A percentile compares a stretch with the other conserved stretches of the same genome.
Evolutionary conservation across 257 asterid genomes (phyloP).

Genomic region (Leonotis leonurus): DNA sequence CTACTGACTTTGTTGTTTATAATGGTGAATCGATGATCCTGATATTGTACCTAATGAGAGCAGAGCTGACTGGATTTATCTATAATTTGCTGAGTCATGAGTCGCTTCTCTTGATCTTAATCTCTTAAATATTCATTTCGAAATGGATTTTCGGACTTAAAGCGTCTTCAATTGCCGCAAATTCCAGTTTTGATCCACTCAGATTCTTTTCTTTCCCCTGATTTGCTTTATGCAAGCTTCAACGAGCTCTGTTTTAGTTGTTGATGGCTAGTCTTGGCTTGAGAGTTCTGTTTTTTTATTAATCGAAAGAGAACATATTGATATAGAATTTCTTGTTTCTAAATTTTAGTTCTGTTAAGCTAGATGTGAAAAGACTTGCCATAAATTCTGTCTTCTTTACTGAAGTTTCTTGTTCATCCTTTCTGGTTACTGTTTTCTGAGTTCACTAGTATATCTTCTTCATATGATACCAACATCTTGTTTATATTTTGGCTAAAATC

Average conservation of each 20-base stretch:
- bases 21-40: not conserved
- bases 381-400: not conserved
- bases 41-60: not conserved
- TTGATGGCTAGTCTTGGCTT: not conserved
- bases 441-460: not conserved
- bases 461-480: not conserved
- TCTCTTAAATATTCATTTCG: not conserved
- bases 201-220: not conserved
- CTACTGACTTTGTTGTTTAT: not conserved
- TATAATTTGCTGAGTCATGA: not conserved
- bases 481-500: not conserved
- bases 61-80: not conserved
- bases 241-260: not conserved
- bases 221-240: not conserved
- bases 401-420: not conserved
- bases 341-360: not conserved
- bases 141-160: conserved; percentile 22
- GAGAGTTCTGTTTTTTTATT: not conserved
- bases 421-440: not conserved
- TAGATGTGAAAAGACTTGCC: not conserved
- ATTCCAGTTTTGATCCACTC: not conserved
- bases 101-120: conserved; percentile 1
- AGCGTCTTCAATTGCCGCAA: too few species aligned
- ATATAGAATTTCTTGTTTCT: not conserved
- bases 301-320: not conserved